A percentile compares a stretch with the other conserved stretches of the same genome.
These are phyloP conservation scores for Chionographis japonica DNA, from an alignment of 106 monocot genomes.

Conservation along the genomic window DNA sequence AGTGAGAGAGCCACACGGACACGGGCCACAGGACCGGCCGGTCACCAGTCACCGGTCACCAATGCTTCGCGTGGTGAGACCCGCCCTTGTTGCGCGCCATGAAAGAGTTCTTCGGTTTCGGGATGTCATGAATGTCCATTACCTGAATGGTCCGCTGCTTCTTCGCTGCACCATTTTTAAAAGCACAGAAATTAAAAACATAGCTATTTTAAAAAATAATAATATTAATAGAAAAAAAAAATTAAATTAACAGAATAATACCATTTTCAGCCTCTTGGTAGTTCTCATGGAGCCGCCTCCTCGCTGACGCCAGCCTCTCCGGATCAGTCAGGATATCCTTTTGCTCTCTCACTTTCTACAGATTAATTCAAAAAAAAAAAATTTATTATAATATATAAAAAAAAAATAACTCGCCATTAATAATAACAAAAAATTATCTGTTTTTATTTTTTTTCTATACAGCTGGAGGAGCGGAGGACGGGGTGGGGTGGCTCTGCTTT, in stretches of 20 bases:
- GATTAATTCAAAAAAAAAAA: not conserved
- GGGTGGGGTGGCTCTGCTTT: constrained; percentile 6
- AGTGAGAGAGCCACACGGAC: too few species aligned
- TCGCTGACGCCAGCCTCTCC: constrained; percentile 46
- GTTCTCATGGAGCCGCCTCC: constrained; percentile 57
- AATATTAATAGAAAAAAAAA: not conserved
- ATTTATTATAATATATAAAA: not conserved
- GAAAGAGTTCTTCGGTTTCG: constrained; percentile 39
- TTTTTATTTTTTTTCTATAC: constrained; percentile 13
- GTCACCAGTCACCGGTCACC: constrained; percentile 10
- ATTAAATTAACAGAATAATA: not conserved
- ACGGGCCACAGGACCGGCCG: too few species aligned
- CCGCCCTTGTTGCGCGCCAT: constrained; percentile 22
- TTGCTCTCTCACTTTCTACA: constrained; percentile 24
- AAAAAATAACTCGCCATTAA: not conserved
- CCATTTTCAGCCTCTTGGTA: constrained; percentile 68
- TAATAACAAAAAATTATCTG: not conserved
- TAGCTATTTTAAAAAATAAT: too few species aligned
- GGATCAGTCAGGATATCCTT: constrained; percentile 35
- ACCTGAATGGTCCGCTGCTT: constrained; percentile 66
- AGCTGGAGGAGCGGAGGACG: constrained; percentile 30
- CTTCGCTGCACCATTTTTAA: constrained; percentile 24
- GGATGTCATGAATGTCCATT: constrained; percentile 57
- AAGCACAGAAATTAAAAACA: too few species aligned
- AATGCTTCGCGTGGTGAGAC: constrained; percentile 21